Conservation (phyloP, 805 yeast genomes). For the Lipomyces spencermartinsiae region DNA sequence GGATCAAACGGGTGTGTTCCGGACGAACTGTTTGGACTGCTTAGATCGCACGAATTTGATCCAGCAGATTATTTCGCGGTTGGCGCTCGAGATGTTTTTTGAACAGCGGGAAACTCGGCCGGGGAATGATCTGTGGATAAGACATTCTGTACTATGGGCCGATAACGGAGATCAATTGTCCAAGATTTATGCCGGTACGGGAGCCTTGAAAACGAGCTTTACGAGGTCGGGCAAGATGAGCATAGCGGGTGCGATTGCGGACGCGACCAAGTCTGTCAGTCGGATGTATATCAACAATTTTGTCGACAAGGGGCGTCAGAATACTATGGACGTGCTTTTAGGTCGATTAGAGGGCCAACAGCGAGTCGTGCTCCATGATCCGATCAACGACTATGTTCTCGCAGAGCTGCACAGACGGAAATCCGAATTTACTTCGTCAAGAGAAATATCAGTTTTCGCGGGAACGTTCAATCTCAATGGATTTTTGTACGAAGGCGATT, state of each 20-base stretch:
- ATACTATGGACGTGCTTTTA: slow-evolving; percentile 82
- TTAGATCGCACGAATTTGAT: slow-evolving; percentile 91
- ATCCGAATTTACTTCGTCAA: slow-evolving; percentile 63
- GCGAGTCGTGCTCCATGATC: slow-evolving; percentile 82
- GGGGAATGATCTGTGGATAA: slow-evolving; percentile 62
- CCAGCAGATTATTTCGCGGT: slow-evolving; percentile 73
- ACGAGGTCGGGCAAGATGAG: slow-evolving; percentile 97
- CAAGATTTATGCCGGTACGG: slow-evolving; percentile 96
- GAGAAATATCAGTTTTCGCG: slow-evolving; percentile 67
- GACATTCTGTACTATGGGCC: slow-evolving; percentile 93
- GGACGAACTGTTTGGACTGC: slow-evolving; percentile 95
- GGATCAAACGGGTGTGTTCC: slow-evolving; percentile 87
- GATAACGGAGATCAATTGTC: slow-evolving; percentile 97
- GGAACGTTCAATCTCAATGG: slow-evolving; percentile 94
- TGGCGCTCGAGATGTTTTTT: slow-evolving; percentile 59
- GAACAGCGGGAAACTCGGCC: slow-evolving; percentile 48
- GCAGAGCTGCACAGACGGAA: slow-evolving; percentile 60
- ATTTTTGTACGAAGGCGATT: slow-evolving; percentile 59
- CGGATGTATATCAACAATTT: slow-evolving; percentile 95
- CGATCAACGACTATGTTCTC: slow-evolving; percentile 82
- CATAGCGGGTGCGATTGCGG: slow-evolving; percentile 94
- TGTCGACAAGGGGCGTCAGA: slow-evolving; percentile 88
- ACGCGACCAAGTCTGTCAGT: slow-evolving; percentile 93
- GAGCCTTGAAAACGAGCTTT: slow-evolving; percentile 92
- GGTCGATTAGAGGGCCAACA: slow-evolving; percentile 78